Base-by-base conservation (phyloP, 768 basidiomycete species). In the Coprinopsis cinerea region DNA sequence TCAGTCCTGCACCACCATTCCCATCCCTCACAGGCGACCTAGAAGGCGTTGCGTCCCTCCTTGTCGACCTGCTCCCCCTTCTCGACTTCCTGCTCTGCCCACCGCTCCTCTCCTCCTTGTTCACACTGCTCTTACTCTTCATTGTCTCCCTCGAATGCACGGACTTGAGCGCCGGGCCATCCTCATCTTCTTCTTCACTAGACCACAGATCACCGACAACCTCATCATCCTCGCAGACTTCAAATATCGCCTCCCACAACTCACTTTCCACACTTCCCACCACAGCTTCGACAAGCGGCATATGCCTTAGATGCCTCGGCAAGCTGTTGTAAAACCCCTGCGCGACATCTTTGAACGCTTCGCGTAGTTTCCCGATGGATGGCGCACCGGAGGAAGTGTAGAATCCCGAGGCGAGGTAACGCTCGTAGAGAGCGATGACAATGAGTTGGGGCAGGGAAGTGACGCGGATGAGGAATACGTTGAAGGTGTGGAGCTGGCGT, bases 361-460 rank as follows among this genome's bases (percentile, higher is more conserved):
- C 75, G n/a, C 78, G 76, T 45, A 77, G 64, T 32, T 60, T 71
- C 47, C 70, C 71, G 2, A n/a, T n/a, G n/a, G n/a, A n/a, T n/a
- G n/a, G n/a, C n/a, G n/a, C n/a, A n/a, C n/a, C n/a, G n/a, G n/a
- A n/a, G n/a, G n/a, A n/a, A n/a, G n/a, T n/a, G n/a, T n/a, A n/a
- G n/a, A n/a, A n/a, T n/a, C 79, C 78, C 17, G 71, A 64, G 6
- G 76, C 71, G 18, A 88, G 67, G 59, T 79, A 80, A 1, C 92
- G 77, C 66, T 96, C 93, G 64, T 93, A 92, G 9, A 83, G 60
- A 5, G 80, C 81, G 51, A 96, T 92, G 44, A 74, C 60, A 25
- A 93, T 62, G 23, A 96, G 76, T 42, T 83, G 78, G 0, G 91
- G 92, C 59, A 94, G 83, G 27, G 83, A 87, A 15, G 92, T 94